Percentiles rank a stretch among this genome's conserved stretches.
Evolutionary conservation across 805 yeast genomes (phyloP).

Genomic region (Sporopachydermia quercuum): DNA sequence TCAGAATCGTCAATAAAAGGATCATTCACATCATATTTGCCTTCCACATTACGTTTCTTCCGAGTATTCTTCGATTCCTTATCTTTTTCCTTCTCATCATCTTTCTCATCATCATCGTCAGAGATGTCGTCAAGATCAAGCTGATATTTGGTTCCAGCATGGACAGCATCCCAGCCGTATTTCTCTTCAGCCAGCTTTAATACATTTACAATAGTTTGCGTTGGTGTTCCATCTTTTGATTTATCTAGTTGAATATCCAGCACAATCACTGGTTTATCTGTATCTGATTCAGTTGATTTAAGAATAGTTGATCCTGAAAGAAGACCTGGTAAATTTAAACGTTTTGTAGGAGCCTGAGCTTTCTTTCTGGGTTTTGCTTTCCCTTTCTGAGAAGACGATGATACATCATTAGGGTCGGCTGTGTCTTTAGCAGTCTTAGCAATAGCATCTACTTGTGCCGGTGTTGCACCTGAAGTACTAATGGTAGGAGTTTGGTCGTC

Average conservation of each 20-base stretch:
- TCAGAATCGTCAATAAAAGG: conserved; percentile 96
- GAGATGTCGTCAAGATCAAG: conserved; percentile 34
- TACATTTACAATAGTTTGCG: conserved; percentile 39
- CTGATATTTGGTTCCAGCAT: conserved; percentile 48
- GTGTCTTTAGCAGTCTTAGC: no score
- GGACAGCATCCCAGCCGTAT: conserved; percentile 64
- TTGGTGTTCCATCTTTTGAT: background rate
- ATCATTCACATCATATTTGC: conserved; percentile 83
- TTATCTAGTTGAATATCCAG: background rate
- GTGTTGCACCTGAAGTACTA: background rate
- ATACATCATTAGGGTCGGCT: no score
- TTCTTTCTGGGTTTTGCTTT: background rate
- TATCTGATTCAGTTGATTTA: background rate
- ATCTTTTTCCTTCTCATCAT: conserved; percentile 21
- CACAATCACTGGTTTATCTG: background rate
- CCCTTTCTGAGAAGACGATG: background rate
- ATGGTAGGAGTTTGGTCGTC: background rate
- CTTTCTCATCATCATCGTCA: conserved; percentile 36
- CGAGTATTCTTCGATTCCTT: conserved; percentile 25
- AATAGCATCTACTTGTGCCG: background rate
- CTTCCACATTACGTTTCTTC: conserved; percentile 48
- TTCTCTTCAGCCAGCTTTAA: conserved; percentile 65
- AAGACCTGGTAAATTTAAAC: background rate
- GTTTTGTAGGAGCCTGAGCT: background rate
- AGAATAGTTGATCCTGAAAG: background rate